Conservation (phyloP, 345 rosid species). For the Gossypium mustelinum region DNA sequence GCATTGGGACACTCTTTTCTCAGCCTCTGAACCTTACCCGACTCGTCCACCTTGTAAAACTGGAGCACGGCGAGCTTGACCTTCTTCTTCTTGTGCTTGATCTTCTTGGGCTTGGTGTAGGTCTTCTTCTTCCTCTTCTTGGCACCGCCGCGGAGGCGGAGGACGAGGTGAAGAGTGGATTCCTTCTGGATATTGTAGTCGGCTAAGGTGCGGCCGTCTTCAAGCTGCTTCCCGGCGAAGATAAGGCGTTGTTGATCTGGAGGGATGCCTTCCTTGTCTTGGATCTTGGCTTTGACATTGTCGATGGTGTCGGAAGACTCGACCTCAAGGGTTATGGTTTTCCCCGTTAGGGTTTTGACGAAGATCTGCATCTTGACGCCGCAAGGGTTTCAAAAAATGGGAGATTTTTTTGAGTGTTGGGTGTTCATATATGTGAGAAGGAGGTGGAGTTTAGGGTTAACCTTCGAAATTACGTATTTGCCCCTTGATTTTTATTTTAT, state of each 20-base stretch:
- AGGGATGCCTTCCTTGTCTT: constrained; percentile 11
- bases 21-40: constrained; percentile 1
- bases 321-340: constrained; percentile 62
- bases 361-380: constrained; percentile 32
- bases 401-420: background rate
- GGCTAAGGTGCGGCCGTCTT: constrained; percentile 7
- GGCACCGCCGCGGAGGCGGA: background rate
- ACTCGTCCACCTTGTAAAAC: background rate
- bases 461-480: background rate
- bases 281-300: constrained; percentile 16
- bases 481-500: background rate
- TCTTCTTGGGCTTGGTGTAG: constrained; percentile 4
- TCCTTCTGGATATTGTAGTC: constrained; percentile 14
- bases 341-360: constrained; percentile 75
- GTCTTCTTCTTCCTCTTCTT: constrained; percentile 9
- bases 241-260: constrained; percentile 12
- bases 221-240: constrained; percentile 12
- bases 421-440: background rate
- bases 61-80: constrained; percentile 2
- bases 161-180: constrained; percentile 7
- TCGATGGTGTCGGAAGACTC: constrained; percentile 7
- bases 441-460: background rate
- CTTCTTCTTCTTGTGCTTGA: constrained; percentile 9
- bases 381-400: background rate
- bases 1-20: constrained; percentile 4